These are phyloP conservation scores for Antitrichia curtipendula DNA, from an alignment of 225 moss, liverwort and hornwort species.

Conservation along the genomic window DNA sequence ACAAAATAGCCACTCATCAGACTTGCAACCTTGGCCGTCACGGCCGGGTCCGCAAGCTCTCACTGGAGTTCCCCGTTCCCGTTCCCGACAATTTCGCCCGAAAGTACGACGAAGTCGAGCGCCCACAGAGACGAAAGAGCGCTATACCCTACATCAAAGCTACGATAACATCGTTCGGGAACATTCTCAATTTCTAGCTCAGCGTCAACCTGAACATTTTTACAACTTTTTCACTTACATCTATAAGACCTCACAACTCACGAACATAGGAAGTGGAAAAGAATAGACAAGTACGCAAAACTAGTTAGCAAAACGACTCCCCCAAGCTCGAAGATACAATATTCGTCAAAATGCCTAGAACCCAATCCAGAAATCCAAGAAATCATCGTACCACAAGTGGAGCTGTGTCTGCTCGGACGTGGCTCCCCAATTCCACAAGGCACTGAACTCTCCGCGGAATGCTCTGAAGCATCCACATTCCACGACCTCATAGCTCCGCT, in stretches of 20 bases:
- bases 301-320: not conserved
- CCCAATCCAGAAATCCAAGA: not conserved
- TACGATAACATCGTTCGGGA: not conserved
- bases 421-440: not conserved
- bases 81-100: not conserved
- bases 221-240: not conserved
- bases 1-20: not conserved
- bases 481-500: not conserved
- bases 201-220: not conserved
- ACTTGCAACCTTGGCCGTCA: slow-evolving; percentile 1
- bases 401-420: not conserved
- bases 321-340: not conserved
- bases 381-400: not conserved
- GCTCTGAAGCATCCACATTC: not conserved
- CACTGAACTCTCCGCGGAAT: not conserved
- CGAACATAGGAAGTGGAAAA: not conserved
- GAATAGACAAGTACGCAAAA: not conserved
- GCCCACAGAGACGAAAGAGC: not conserved
- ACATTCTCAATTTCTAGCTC: not conserved
- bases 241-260: not conserved
- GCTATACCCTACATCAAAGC: not conserved
- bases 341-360: not conserved
- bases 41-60: not conserved
- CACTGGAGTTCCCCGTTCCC: not conserved
- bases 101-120: not conserved